Evolutionary conservation across 768 basidiomycete species (phyloP).

Genomic region (Suillus paluster): DNA sequence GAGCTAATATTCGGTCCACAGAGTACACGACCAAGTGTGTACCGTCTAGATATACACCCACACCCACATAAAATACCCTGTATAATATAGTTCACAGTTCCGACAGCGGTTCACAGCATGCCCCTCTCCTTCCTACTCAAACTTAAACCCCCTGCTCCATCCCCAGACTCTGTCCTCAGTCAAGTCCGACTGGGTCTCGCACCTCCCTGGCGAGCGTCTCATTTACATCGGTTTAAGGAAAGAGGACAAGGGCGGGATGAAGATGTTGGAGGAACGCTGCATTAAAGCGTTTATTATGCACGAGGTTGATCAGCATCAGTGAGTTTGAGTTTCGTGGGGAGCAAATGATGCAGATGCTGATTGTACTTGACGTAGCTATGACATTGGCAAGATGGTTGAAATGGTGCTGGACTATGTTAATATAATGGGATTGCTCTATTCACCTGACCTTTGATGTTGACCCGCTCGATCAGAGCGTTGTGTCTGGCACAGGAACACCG

Average conservation of each 20-base stretch:
- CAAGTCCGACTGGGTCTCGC: no score
- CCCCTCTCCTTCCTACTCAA: no score
- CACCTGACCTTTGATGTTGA: constrained; percentile 97
- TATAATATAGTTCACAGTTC: constrained; percentile 86
- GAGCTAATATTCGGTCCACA: constrained; percentile 31
- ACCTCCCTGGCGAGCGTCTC: constrained; percentile 71
- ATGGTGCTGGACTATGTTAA: constrained; percentile 98
- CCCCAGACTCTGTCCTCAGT: no score
- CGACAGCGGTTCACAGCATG: constrained; percentile 95
- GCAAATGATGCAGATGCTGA: no score
- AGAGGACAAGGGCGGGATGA: constrained; percentile 86
- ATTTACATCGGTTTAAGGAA: constrained; percentile 99
- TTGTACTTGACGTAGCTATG: constrained; percentile 51
- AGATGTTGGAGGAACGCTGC: constrained; percentile 75
- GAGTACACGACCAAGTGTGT: constrained; percentile 77
- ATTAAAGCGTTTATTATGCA: constrained; percentile 94
- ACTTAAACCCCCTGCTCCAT: no score
- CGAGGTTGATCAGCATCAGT: constrained; percentile 72
- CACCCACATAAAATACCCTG: constrained; percentile 96
- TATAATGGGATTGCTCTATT: constrained; percentile 75
- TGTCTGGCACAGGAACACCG: constrained; percentile 79
- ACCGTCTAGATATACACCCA: constrained; percentile 98
- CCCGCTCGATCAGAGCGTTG: constrained; percentile 77
- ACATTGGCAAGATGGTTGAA: constrained; percentile 92
- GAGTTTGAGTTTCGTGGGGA: constrained; percentile 61